Base-by-base conservation (phyloP, 345 rosid species). In the Arabis hirsuta region DNA sequence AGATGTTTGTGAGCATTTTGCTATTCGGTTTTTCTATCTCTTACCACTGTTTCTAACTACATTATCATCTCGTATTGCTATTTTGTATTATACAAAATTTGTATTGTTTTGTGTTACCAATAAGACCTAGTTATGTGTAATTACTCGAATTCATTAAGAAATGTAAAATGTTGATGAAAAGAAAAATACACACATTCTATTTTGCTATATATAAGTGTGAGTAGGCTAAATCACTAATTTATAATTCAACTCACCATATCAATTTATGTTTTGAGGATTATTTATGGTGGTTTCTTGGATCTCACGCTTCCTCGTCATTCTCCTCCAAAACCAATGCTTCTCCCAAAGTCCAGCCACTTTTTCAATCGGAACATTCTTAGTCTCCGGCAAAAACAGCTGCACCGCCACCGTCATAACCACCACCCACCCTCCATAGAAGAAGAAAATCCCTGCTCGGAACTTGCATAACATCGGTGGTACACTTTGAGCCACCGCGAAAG, bases 341-440 rank as follows among this genome's bases (percentile, higher is more conserved):
- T 77, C 81, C 92, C 92, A 87, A 53, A 88, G 88, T 26, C 57
- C 67, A 4, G 80, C 85, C 80, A 88, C 82, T 29, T 79, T 67
- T 64, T 86, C 89, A 9, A 88, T 81, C 1, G 89, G 95, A 47
- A 81, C 56, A 72, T 78, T 84, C 67, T 86, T 86, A 10, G 95
- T 84, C 84, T 88, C 91, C 7, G 91, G 95, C 70, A 88, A 44
- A 62, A 86, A 61, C 2, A 76, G 73, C 60, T 76, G 54, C 57
- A 85, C 79, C 22, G 82, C 85, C 20, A 56, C 69, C 3, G 87
- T 88, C 94, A 88, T 86, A 47, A 81, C 76, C 32, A 53, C 78
- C 55, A 84, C 78, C 89, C 90, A 88, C 26, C 76, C 89, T 6
- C 86, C 90, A 38, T 84, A 88, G 68, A 88, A 83, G 81, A 82